Percentiles rank a stretch among this genome's conserved stretches.
Evolutionary conservation across 2,329 filamentous ascomycete species (phyloP).

Genomic region (Phaeoacremonium minimum): DNA sequence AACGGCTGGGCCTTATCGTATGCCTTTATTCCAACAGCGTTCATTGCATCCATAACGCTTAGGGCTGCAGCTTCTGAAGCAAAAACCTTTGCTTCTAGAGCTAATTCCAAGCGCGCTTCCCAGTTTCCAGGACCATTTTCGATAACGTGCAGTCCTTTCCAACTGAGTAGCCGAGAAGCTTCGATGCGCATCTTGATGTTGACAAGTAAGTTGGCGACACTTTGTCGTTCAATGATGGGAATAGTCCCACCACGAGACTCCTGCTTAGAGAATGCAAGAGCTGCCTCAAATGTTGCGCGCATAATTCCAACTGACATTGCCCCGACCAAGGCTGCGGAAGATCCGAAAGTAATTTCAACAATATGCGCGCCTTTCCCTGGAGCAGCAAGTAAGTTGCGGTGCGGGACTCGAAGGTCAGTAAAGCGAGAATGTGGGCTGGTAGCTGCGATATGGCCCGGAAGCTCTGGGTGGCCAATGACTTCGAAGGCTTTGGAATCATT

Average conservation of each 20-base stretch:
- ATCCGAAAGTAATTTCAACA: constrained; percentile 36
- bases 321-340: constrained; percentile 42
- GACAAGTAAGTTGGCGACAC: constrained; percentile 42
- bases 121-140: constrained; percentile 32
- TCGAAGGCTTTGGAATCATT: constrained; percentile 36
- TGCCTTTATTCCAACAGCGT: constrained; percentile 42
- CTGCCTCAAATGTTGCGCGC: constrained; percentile 47
- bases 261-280: constrained; percentile 41
- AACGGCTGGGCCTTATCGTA: constrained; percentile 38
- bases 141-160: constrained; percentile 41
- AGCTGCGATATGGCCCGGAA: constrained; percentile 39
- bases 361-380: constrained; percentile 37
- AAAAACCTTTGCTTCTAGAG: constrained; percentile 44
- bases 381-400: constrained; percentile 37
- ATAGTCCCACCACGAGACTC: constrained; percentile 39
- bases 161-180: constrained; percentile 29
- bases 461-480: constrained; percentile 39
- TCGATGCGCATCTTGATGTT: constrained; percentile 11
- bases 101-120: constrained; percentile 34
- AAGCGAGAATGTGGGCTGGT: constrained; percentile 45
- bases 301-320: constrained; percentile 51
- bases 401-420: constrained; percentile 40
- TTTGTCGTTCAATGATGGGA: constrained; percentile 41
- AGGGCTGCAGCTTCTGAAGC: constrained; percentile 42
- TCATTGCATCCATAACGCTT: constrained; percentile 42